These are phyloP conservation scores for Mucor irregularis DNA, from an alignment of 371 early-diverging fungal species.

Conservation along the genomic window DNA sequence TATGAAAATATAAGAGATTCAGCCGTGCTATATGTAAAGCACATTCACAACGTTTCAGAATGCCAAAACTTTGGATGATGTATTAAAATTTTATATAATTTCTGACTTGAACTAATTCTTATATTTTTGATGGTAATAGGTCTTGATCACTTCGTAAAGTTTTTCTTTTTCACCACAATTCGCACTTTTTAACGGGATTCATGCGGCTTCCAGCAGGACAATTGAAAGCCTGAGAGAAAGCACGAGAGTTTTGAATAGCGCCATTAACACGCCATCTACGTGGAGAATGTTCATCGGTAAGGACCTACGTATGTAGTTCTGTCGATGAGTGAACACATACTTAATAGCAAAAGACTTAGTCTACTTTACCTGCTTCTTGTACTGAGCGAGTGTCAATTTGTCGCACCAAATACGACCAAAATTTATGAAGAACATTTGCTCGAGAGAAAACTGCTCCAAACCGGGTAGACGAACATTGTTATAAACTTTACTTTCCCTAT, in stretches of 20 bases:
- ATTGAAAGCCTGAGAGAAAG: conserved; percentile 64
- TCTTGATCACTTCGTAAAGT: too few relatives aligned
- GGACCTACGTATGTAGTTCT: too few relatives aligned
- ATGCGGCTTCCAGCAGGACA: conserved; percentile 55
- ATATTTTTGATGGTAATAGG: too few relatives aligned
- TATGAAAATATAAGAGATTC: too few relatives aligned
- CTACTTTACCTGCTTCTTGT: conserved; percentile 31
- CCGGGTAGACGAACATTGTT: conserved; percentile 55
- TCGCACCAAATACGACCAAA: conserved; percentile 59
- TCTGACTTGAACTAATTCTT: too few relatives aligned
- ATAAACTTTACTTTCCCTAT: conserved; percentile 28
- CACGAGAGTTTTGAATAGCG: conserved; percentile 56
- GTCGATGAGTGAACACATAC: too few relatives aligned
- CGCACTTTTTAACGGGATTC: conserved; percentile 57
- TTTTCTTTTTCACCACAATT: conserved; percentile 44
- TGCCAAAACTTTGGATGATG: too few relatives aligned
- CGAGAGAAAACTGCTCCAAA: conserved; percentile 38
- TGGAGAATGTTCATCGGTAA: conserved; percentile 61
- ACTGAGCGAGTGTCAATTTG: conserved; percentile 40
- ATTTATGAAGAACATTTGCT: conserved; percentile 58
- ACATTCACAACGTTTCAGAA: too few relatives aligned
- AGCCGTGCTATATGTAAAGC: too few relatives aligned
- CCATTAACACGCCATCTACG: conserved; percentile 61
- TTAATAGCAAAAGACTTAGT: too few relatives aligned
- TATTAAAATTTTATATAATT: too few relatives aligned